These are phyloP conservation scores for Aspergillus ruber DNA, from an alignment of 2,329 filamentous ascomycete species.

Conservation along the genomic window DNA sequence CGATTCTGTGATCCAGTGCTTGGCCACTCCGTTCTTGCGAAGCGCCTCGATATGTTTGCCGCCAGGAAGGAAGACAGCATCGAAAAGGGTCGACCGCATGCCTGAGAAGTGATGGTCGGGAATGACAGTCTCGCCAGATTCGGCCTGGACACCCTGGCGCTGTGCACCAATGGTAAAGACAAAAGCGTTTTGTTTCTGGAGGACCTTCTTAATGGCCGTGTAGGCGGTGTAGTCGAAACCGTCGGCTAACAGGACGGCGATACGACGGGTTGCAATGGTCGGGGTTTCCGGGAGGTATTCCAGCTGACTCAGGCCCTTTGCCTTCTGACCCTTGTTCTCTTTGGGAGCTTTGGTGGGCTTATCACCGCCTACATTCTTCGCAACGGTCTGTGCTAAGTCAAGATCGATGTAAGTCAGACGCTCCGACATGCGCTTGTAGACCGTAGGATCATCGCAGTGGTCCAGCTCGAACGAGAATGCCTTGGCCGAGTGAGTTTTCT, in stretches of 20 bases:
- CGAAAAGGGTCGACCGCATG: slow-evolving; percentile 70
- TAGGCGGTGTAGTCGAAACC: slow-evolving; percentile 66
- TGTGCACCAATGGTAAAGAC: slow-evolving; percentile 67
- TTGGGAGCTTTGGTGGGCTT: slow-evolving; percentile 49
- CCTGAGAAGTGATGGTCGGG: slow-evolving; percentile 77
- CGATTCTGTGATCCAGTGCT: slow-evolving; percentile 72
- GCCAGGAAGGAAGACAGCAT: slow-evolving; percentile 70
- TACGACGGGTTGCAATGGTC: slow-evolving; percentile 63
- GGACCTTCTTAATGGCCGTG: slow-evolving; percentile 56
- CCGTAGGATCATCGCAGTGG: slow-evolving; percentile 66
- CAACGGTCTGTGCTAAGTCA: slow-evolving; percentile 61
- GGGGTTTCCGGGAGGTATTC: slow-evolving; percentile 59
- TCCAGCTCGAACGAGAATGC: slow-evolving; percentile 35
- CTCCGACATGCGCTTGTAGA: slow-evolving; percentile 65
- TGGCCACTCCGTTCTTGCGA: slow-evolving; percentile 62
- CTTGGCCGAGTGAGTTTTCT: slow-evolving; percentile 30
- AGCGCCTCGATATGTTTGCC: slow-evolving; percentile 59
- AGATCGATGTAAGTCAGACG: slow-evolving; percentile 67
- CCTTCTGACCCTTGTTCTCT: slow-evolving; percentile 61
- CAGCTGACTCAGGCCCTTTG: slow-evolving; percentile 57
- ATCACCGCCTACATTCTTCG: slow-evolving; percentile 64
- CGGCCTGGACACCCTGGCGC: slow-evolving; percentile 59
- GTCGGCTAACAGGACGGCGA: slow-evolving; percentile 71
- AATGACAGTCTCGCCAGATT: slow-evolving; percentile 52
- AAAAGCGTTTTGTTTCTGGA: slow-evolving; percentile 58